Evolutionary conservation across 2,329 filamentous ascomycete species (phyloP).

Genomic region (Clonostachys chloroleuca): DNA sequence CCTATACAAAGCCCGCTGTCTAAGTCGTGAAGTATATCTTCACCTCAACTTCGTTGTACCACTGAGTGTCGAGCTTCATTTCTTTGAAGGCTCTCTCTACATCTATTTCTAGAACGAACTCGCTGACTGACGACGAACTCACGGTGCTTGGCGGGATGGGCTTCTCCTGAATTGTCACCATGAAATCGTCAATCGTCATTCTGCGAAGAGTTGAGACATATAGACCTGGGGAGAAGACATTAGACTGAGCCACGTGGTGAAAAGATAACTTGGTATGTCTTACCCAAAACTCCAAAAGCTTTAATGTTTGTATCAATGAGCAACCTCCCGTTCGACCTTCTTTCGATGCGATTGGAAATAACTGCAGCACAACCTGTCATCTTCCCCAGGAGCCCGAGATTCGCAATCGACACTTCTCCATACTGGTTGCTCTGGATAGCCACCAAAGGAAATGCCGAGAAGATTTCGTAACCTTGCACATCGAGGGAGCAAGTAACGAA

Average conservation of each 20-base stretch:
- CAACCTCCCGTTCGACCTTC: constrained; percentile 52
- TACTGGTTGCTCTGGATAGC: constrained; percentile 40
- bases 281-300: constrained; percentile 71
- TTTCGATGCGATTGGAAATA: constrained; percentile 52
- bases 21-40: constrained; percentile 51
- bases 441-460: constrained; percentile 67
- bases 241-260: background rate
- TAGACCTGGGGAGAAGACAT: constrained; percentile 40
- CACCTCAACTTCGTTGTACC: constrained; percentile 76
- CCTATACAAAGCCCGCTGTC: background rate
- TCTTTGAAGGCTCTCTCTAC: constrained; percentile 72
- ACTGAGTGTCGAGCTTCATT: constrained; percentile 64
- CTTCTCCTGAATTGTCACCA: constrained; percentile 69
- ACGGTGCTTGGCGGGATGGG: constrained; percentile 67
- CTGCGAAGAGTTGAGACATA: constrained; percentile 69
- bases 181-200: constrained; percentile 61
- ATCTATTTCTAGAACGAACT: constrained; percentile 71
- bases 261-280: constrained; percentile 10
- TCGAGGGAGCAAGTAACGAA: constrained; percentile 59
- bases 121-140: constrained; percentile 42
- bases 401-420: constrained; percentile 49
- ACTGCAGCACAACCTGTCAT: constrained; percentile 87
- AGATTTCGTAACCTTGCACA: constrained; percentile 71
- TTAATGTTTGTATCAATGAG: constrained; percentile 68
- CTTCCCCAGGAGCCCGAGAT: constrained; percentile 76